phyloP scores from a whole-genome alignment of 257 asterid species.

The Cordia subcordata region DNA sequence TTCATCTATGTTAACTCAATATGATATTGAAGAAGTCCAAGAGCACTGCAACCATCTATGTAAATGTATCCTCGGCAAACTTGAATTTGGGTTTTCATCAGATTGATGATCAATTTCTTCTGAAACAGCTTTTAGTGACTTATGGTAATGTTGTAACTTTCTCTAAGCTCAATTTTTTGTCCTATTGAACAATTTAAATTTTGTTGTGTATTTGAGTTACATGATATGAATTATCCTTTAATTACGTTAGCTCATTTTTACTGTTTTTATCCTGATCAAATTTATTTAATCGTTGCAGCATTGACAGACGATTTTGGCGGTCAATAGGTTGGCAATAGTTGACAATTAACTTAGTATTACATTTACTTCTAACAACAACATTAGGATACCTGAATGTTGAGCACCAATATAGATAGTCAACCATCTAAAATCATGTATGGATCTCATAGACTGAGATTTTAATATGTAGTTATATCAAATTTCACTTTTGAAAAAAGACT shows the following conservation, averaged over 20 bases:
- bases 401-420: not conserved
- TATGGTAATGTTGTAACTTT: too few species aligned
- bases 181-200: not conserved
- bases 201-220: conserved; percentile 1
- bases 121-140: too few species aligned
- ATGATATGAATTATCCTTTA: conserved; percentile 14
- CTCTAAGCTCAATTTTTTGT: too few species aligned
- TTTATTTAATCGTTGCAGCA: not conserved
- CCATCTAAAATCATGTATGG: too few species aligned
- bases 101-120: too few species aligned
- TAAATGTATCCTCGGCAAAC: too few species aligned
- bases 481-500: too few species aligned
- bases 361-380: not conserved
- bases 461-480: too few species aligned
- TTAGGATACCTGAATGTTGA: not conserved
- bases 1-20: conserved; percentile 81
- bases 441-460: too few species aligned
- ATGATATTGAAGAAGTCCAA: conserved; percentile 94
- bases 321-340: not conserved
- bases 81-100: too few species aligned
- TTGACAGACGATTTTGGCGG: too few species aligned
- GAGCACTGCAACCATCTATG: conserved; percentile 74
- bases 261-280: not conserved
- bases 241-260: conserved; percentile 21
- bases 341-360: not conserved